These are phyloP conservation scores for Claviceps cyperi DNA, from an alignment of 2,329 filamentous ascomycete genomes.

Conservation along the genomic window DNA sequence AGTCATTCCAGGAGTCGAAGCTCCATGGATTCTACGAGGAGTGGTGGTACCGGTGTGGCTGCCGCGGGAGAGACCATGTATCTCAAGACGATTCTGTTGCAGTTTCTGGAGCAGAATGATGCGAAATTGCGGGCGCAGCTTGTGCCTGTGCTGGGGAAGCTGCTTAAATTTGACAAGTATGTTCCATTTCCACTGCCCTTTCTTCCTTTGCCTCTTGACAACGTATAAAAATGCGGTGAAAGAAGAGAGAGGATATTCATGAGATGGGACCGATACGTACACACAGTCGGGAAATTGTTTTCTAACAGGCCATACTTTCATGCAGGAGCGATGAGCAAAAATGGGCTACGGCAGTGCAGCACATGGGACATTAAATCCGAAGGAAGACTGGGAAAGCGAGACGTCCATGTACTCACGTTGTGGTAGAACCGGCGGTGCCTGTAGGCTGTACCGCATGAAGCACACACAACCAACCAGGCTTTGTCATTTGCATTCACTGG, in stretches of 20 bases:
- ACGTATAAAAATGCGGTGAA: too few relatives aligned
- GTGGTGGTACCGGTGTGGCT: conserved; percentile 14
- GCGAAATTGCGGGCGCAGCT: conserved; percentile 61
- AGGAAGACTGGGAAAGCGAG: not conserved
- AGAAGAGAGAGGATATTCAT: not conserved
- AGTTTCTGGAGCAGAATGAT: conserved; percentile 71
- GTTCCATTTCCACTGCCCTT: conserved; percentile 16
- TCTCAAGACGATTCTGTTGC: conserved; percentile 66
- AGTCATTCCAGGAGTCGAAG: conserved; percentile 30
- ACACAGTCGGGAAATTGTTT: not conserved
- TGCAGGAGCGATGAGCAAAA: conserved; percentile 59
- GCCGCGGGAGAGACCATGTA: conserved; percentile 42
- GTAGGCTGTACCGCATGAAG: too few relatives aligned
- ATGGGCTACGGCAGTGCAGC: conserved; percentile 63
- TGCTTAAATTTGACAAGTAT: conserved; percentile 64
- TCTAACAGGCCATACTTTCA: not conserved
- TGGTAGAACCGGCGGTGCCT: too few relatives aligned
- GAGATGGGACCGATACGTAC: too few relatives aligned
- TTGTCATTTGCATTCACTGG: too few relatives aligned
- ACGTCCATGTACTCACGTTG: not conserved
- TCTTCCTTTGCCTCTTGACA: not conserved
- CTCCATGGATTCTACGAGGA: conserved; percentile 23
- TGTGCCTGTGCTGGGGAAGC: conserved; percentile 61
- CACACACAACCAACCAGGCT: too few relatives aligned
- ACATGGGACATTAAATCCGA: conserved; percentile 23